Evolutionary conservation across 169 alveolate species (phyloP), one percentile per base, ranked within the genome.

Genomic region (Eimeria falciformis): DNA sequence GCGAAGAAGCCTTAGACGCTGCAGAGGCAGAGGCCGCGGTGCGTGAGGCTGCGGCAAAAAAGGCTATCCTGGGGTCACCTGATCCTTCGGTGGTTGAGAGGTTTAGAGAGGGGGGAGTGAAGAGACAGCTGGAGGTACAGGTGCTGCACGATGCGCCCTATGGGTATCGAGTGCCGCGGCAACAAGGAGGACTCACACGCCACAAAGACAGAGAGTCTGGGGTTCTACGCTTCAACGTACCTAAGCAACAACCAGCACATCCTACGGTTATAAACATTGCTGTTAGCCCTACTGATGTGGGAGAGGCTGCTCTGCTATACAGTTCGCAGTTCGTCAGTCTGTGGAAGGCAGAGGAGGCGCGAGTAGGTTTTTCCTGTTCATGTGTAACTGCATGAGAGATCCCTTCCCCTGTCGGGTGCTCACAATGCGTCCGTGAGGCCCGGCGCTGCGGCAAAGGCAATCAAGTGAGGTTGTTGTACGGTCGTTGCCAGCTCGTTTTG

Each of bases 291-390:
- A 65, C 25, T 0, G 45, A 45, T 21, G 84, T 75, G 5, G 84
- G 84, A 40, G 84, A 75, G 37, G 84, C 84, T 3, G 84, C 84
- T 6, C 55, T 75, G 25, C 40, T 75, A 14, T 75, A 75, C 55
- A 75, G 55, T 43, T 43, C 65, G 40, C 50, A 75, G 40, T n/a
- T 17, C 11, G 62, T 75, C 9, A 25, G 84, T 1, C 50, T 75
- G 29, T 75, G 84, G 84, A 75, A 6, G 62, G 84, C 84, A 11
- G 84, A 75, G 55, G 84, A 75, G 62, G 84, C 84, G 66, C 50
- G 84, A 40, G 84, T 75, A 75, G 14, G 73, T n/a, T 9, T 14
- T 12, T n/a, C n/a, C n/a, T n/a, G n/a, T n/a, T n/a, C n/a, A n/a
- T n/a, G n/a, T n/a, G n/a, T n/a, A n/a, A n/a, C n/a, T n/a, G n/a